Base-by-base conservation (phyloP, 805 yeast species). In the Candida corydali region DNA sequence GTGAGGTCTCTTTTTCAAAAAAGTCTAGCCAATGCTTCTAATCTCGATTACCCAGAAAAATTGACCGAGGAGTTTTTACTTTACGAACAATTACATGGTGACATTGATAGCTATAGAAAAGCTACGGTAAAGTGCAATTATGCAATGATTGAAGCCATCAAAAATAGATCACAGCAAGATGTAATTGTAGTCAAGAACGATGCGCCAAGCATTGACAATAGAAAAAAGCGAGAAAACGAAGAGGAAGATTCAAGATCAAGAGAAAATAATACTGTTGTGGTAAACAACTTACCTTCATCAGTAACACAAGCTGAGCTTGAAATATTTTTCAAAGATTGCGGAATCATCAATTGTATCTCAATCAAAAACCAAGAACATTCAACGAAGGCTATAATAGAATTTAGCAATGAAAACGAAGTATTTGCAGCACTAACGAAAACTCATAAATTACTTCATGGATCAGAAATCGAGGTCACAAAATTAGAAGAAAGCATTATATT, bases 401-500 rank as follows among this genome's bases (percentile, higher is more conserved):
- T 83, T 44, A 40, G 63, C 0, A 52, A 50, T 2, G 71, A 72
- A 35, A 56, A 58, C 7, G 77, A 66, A 22, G 70, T 80, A 1
- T 55, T 77, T 1, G 57, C 80, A 3, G 85, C 87, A 0, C 55
- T 82, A 30, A 79, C 89, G 0, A 78, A 73, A 43, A 75, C 77
- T 22, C 65, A 57, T 40, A 82, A 81, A 48, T 50, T 40, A 8
- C 39, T 81, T 0, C 65, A 63, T 0, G 73, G 65, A 0, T 36
- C 49, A 1, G 67, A 63, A 26, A 59, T 86, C 0, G 33, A 47
- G 3, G 82, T 86, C 0, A 53, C 52, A 3, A 56, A 72, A 24
- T 55, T 76, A 2, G 50, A 59, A 15, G 62, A 71, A 10, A 62
- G 75, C 25, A 81, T 87, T 0, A 40, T 86, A 1, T 86, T 86